Conservation (phyloP, 345 rosid species). For the Citrus inodora region DNA sequence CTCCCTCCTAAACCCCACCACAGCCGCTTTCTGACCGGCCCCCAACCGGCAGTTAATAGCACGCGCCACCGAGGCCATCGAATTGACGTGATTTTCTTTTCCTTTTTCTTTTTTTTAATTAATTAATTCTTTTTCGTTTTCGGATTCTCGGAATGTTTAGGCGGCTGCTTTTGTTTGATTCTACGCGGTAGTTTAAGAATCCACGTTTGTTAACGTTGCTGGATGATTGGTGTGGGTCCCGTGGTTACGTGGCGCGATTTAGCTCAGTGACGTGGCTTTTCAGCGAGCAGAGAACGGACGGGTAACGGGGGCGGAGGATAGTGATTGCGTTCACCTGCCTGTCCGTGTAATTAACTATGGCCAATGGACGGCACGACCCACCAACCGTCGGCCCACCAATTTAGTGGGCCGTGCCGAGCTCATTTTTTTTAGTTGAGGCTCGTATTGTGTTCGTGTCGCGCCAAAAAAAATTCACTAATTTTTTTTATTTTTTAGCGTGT, state of each 20-base stretch:
- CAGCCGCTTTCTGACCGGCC: background rate
- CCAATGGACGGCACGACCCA: too few relatives aligned
- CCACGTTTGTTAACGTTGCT: slow-evolving; percentile 21
- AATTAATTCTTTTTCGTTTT: too few relatives aligned
- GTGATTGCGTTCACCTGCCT: background rate
- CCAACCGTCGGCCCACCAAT: too few relatives aligned
- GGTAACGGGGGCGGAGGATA: background rate
- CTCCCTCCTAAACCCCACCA: background rate
- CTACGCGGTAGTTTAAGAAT: background rate
- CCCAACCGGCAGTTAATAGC: slow-evolving; percentile 34
- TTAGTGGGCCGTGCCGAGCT: too few relatives aligned
- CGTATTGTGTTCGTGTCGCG: too few relatives aligned
- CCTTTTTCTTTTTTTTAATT: background rate
- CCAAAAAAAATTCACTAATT: too few relatives aligned
- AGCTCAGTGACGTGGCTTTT: slow-evolving; percentile 18
- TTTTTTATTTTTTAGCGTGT: too few relatives aligned
- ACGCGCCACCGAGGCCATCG: slow-evolving; percentile 63
- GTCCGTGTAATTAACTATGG: too few relatives aligned
- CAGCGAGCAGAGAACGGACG: background rate
- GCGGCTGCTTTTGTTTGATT: background rate
- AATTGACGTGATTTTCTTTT: background rate
- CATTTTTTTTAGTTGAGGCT: too few relatives aligned
- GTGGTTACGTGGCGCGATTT: slow-evolving; percentile 7
- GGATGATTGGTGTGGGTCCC: background rate
- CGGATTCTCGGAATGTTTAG: background rate